A percentile compares a stretch with the other conserved stretches of the same genome.
phyloP scores from a whole-genome alignment of 2,329 filamentous ascomycete genomes.

The Sphaceloma murrayae region DNA sequence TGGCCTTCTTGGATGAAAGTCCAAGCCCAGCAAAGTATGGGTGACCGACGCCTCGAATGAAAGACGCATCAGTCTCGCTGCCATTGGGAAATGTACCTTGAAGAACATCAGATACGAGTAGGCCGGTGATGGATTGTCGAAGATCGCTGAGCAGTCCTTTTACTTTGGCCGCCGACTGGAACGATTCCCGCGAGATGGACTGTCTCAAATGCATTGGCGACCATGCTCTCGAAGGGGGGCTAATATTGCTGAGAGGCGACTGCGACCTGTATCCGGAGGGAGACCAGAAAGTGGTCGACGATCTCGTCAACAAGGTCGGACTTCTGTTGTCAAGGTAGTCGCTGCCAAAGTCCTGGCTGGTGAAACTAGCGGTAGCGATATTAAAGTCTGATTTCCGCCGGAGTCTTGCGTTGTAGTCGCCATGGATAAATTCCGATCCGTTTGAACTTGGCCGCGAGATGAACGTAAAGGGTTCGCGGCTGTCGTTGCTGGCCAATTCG shows the following conservation, averaged over 20 bases:
- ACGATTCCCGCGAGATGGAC: slow-evolving; percentile 16
- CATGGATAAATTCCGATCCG: slow-evolving; percentile 12
- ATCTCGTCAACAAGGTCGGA: slow-evolving; percentile 62
- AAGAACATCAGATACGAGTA: slow-evolving; percentile 82
- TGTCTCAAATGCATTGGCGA: slow-evolving; percentile 16
- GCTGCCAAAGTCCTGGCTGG: slow-evolving; percentile 39
- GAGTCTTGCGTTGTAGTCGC: slow-evolving; percentile 1
- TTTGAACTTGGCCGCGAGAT: slow-evolving; percentile 14
- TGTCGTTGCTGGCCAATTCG: slow-evolving; percentile 32
- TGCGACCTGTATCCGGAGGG: slow-evolving; percentile 62
- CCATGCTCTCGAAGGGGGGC: slow-evolving; percentile 27
- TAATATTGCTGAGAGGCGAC: slow-evolving; percentile 54
- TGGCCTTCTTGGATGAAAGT: no score
- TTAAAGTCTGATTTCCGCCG: slow-evolving; percentile 15
- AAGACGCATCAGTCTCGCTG: slow-evolving; percentile 89
- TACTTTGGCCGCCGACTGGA: slow-evolving; percentile 9
- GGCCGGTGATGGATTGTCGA: slow-evolving; percentile 68
- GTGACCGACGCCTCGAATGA: slow-evolving; percentile 50
- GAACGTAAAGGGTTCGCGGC: slow-evolving; percentile 3
- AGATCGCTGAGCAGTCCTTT: slow-evolving; percentile 61
- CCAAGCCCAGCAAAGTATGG: slow-evolving; percentile 23
- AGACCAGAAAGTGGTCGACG: slow-evolving; percentile 78
- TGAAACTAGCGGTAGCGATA: slow-evolving; percentile 54
- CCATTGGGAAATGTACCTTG: slow-evolving; percentile 77
- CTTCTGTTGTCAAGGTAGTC: slow-evolving; percentile 62